Conservation (phyloP, 2,329 filamentous ascomycete genomes). For the Endothia cerciana region DNA sequence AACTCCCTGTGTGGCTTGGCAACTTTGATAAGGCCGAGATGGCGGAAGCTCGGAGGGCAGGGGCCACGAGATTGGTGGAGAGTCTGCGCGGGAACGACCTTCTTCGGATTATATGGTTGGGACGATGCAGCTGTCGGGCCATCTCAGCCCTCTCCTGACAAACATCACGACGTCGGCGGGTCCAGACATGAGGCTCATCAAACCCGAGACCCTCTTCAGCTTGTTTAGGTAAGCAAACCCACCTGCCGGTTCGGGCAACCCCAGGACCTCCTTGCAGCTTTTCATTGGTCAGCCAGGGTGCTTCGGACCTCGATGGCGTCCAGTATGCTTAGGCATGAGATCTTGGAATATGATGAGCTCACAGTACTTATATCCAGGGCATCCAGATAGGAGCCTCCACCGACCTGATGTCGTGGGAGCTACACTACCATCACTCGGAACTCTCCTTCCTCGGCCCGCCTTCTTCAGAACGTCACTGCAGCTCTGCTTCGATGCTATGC, state of each 20-base stretch:
- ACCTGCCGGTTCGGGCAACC: constrained; percentile 13
- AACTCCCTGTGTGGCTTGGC: too few species aligned
- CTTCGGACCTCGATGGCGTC: neutral
- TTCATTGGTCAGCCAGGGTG: constrained; percentile 8
- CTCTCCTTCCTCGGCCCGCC: too few species aligned
- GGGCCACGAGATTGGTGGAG: too few species aligned
- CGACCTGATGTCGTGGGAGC: too few species aligned
- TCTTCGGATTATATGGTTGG: neutral
- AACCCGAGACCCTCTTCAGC: neutral
- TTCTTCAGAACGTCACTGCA: too few species aligned
- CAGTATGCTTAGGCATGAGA: too few species aligned
- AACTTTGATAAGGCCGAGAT: too few species aligned
- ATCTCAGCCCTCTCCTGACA: neutral
- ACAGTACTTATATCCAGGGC: too few species aligned
- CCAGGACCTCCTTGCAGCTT: neutral
- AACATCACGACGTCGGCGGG: neutral
- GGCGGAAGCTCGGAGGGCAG: too few species aligned
- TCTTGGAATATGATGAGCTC: neutral
- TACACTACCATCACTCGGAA: too few species aligned
- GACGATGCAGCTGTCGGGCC: neutral
- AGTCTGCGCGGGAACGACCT: neutral
- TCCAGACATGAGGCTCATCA: neutral
- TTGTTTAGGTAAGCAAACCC: neutral
- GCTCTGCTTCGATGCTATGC: too few species aligned
- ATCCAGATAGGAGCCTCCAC: too few species aligned